A percentile compares a stretch with the other conserved stretches of the same genome.
Conservation (phyloP, 2,329 filamentous ascomycete species). For the Setomelanomma holmii region DNA sequence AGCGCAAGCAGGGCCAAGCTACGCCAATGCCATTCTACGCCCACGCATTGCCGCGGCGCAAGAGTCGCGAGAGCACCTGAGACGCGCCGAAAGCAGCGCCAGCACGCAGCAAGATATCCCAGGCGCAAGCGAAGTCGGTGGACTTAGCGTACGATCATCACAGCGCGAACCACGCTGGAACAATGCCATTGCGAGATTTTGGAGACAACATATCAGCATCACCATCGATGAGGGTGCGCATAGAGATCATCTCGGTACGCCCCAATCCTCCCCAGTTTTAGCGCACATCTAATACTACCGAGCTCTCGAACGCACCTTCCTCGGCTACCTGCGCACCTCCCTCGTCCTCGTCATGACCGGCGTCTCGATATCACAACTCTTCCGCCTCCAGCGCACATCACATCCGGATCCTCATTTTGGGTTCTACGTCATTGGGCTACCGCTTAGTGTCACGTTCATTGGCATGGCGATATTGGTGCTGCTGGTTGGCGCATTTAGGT, state of each 20-base stretch:
- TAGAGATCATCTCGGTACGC: conserved; percentile 65
- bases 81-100: conserved; percentile 5
- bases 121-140: neutral
- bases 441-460: conserved; percentile 62
- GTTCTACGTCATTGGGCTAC: conserved; percentile 67
- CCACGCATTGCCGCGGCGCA: conserved; percentile 10
- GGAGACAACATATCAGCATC: conserved; percentile 59
- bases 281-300: neutral
- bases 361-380: conserved; percentile 71
- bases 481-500: conserved; percentile 63
- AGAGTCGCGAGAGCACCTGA: conserved; percentile 7
- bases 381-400: conserved; percentile 63
- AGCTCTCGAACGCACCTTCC: conserved; percentile 78
- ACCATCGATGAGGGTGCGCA: conserved; percentile 59
- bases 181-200: conserved; percentile 52
- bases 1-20: neutral
- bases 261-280: neutral
- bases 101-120: conserved; percentile 9
- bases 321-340: conserved; percentile 75
- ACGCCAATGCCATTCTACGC: conserved; percentile 2
- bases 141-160: neutral
- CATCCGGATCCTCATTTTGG: conserved; percentile 58
- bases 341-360: conserved; percentile 72
- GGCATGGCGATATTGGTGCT: conserved; percentile 57
- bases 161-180: conserved; percentile 40